Evolutionary conservation across 2,329 filamentous ascomycete species (phyloP).

Genomic region (Calonectria pseudoreteaudii): DNA sequence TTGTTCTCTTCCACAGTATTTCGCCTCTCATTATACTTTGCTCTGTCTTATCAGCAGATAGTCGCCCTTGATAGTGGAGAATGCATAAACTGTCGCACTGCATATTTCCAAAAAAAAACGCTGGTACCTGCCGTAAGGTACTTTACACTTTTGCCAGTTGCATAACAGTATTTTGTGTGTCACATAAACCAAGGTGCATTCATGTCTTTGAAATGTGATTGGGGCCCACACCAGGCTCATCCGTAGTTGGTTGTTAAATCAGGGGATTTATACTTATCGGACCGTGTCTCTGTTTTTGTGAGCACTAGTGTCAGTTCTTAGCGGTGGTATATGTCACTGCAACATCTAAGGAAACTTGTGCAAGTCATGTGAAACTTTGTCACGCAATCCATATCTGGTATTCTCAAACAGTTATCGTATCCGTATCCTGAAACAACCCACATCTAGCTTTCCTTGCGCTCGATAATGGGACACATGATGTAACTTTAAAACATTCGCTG

Average conservation of each 20-base stretch:
- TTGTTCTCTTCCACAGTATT: background rate
- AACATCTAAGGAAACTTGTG: background rate
- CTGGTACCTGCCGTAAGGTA: too few species aligned
- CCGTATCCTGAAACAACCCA: background rate
- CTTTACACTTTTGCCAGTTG: too few species aligned
- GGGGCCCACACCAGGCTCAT: background rate
- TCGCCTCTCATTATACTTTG: background rate
- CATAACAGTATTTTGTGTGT: too few species aligned
- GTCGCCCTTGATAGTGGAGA: background rate
- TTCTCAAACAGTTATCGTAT: background rate
- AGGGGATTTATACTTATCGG: background rate
- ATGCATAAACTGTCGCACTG: too few species aligned
- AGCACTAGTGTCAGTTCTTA: background rate
- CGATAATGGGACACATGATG: background rate
- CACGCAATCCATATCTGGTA: background rate
- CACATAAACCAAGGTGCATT: background rate
- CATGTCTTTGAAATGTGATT: background rate
- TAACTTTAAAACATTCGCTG: constrained; percentile 6
- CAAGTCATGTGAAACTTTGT: background rate
- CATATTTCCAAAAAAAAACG: too few species aligned
- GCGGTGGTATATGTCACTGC: background rate
- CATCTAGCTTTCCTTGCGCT: background rate
- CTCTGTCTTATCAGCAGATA: background rate
- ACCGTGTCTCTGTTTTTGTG: background rate
- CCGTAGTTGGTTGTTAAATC: background rate